Evolutionary conservation across 1,139 yeast species (phyloP), one percentile per base, ranked within the genome.

Genomic region (Pichia sp.): DNA sequence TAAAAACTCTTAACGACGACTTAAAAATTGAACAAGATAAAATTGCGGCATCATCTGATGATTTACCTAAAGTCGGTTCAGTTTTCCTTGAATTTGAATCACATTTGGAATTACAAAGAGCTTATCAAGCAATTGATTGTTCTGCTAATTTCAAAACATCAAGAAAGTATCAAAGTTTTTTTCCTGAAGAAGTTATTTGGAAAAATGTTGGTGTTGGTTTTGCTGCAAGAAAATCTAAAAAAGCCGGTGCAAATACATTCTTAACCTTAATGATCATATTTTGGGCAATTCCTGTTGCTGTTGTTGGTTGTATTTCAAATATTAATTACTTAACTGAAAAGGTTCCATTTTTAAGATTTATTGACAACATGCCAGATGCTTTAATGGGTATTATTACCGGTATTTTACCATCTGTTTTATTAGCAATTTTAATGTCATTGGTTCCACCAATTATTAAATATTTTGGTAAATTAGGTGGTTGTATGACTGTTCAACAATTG

Each of bases 241-340:
- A 67, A 50, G 47, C 71, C 30, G 61, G 76, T 57, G 68, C 71
- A 4, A 62, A 66, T 27, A 68, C 80, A 13, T 67, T 78, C 50
- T 72, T 79, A 57, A 72, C 79, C 29, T 68, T 75, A 50, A 69
- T 85, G 64, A 80, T 89, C 57, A 77, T 91, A 52, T 85, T 90
- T 67, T 93, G 98, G 98, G 80, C 96, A 55, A 76, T 90, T 62
- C 98, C 98, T 19, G 97, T 91, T 50, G 96, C 97, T 2, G 88
- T 89, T 67, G 96, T 93, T 52, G 98, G 98, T 83, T 75, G 84
- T 64, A 79, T 93, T 59, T 90, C 98, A 27, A 91, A 91, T 70
- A 79, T 93, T 61, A 81, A 85, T 58, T 78, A 76, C 62, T 74
- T 90, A 68, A 87, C 84, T 42, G 73, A 80, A 49, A 81, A 80